Percentiles rank a stretch among this genome's conserved stretches.
Evolutionary conservation across 495 filamentous ascomycete species (phyloP).

Genomic region (Penicillium paxilli): DNA sequence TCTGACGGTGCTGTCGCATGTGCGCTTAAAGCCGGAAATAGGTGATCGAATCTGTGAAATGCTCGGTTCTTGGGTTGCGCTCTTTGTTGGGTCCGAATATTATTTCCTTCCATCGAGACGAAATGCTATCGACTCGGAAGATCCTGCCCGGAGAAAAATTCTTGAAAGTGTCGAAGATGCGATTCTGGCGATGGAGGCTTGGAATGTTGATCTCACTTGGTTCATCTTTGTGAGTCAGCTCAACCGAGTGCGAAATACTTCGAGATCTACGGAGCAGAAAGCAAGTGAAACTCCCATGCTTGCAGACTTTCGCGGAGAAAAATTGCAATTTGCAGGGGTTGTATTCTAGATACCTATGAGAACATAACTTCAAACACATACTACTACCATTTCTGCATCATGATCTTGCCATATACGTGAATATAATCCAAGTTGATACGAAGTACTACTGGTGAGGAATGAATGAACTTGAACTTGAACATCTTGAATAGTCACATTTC

Average conservation of each 20-base stretch:
- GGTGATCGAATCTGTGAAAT: slow-evolving; percentile 43
- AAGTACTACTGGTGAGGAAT: too few species aligned
- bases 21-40: slow-evolving; percentile 35
- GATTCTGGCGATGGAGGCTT: slow-evolving; percentile 44
- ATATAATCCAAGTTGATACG: too few species aligned
- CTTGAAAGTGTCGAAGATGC: slow-evolving; percentile 29
- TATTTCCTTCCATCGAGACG: slow-evolving; percentile 20
- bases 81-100: slow-evolving; percentile 38
- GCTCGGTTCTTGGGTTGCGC: slow-evolving; percentile 38
- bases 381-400: too few species aligned
- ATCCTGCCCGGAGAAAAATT: slow-evolving; percentile 11
- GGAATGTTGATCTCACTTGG: slow-evolving; percentile 50
- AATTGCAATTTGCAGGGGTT: slow-evolving; percentile 30
- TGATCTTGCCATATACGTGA: not conserved
- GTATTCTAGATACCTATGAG: slow-evolving; percentile 29
- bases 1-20: slow-evolving; percentile 37
- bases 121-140: not conserved
- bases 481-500: slow-evolving; percentile 19
- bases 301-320: slow-evolving; percentile 21
- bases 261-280: not conserved
- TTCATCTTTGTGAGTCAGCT: slow-evolving; percentile 36
- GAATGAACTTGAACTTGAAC: too few species aligned
- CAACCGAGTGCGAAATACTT: not conserved
- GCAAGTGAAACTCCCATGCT: not conserved
- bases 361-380: too few species aligned